Evolutionary conservation across 2,329 filamentous ascomycete species (phyloP).

Genomic region (Trichoderma simmonsii): DNA sequence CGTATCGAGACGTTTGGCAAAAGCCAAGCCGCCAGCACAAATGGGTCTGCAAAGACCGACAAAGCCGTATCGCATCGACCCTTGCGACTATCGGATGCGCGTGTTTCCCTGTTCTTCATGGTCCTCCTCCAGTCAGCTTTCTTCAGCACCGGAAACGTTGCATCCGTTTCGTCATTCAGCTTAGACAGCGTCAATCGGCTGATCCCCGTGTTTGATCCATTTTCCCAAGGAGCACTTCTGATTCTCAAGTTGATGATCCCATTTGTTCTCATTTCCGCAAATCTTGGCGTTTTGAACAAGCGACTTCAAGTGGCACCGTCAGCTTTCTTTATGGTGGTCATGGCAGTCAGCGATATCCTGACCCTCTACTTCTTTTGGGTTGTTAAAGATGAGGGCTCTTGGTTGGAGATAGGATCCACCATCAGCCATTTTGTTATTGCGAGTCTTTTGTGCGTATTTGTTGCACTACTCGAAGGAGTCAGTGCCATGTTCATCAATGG

Average conservation of each 20-base stretch:
- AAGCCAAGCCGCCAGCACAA: background rate
- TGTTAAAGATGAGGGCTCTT: conserved; percentile 92
- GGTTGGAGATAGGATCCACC: conserved; percentile 95
- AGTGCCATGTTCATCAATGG: conserved; percentile 81
- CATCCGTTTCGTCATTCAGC: conserved; percentile 89
- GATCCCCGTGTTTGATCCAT: conserved; percentile 89
- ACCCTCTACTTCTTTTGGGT: conserved; percentile 98
- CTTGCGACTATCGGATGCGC: conserved; percentile 76
- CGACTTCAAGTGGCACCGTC: conserved; percentile 80
- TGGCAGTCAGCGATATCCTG: conserved; percentile 85
- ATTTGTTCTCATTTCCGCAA: conserved; percentile 87
- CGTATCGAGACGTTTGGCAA: conserved; percentile 46
- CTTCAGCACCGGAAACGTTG: conserved; percentile 95
- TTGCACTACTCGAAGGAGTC: conserved; percentile 79
- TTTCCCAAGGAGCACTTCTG: conserved; percentile 82
- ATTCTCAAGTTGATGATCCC: conserved; percentile 89
- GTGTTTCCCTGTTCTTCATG: conserved; percentile 92
- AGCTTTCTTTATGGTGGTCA: conserved; percentile 90
- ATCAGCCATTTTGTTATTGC: conserved; percentile 96
- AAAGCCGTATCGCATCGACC: conserved; percentile 50
- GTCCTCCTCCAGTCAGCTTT: conserved; percentile 92
- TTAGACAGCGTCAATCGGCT: conserved; percentile 85
- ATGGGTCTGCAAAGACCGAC: conserved; percentile 2
- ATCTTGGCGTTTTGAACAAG: conserved; percentile 88
- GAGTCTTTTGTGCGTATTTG: conserved; percentile 84